Evolutionary conservation across 2,329 filamentous ascomycete species (phyloP), one percentile per base, ranked within the genome.

Genomic region (Epichloe hybrida): DNA sequence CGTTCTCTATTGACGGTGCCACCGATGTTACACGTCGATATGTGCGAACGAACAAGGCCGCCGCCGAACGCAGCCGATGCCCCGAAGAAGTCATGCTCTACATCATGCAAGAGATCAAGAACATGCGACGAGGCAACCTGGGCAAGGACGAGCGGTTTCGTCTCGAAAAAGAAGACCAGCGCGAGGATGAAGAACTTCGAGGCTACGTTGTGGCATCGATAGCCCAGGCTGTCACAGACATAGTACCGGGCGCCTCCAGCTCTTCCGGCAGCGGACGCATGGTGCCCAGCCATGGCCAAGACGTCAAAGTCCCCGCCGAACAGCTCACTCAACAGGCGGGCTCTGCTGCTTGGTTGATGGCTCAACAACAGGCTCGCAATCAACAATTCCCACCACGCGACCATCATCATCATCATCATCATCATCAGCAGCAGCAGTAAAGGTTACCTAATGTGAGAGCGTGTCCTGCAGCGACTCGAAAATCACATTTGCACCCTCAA

Each of bases 81-180:
- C 81, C 91, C 0, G 93, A 98, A 66, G 86, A 93, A 56, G 91
- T 95, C 5, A 76, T 97, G 54, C 77, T 95, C 15, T 90, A 90
- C 72, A 88, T 96, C 55, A 84, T 93, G 70, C 83, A 90, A 59
- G 93, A 97, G 71, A 93, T 98, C 62, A 87, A 87, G 61, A 80
- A 81, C 55, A 79, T 91, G 61, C 85, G 91, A 61, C 83, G 93
- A 48, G 77, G 81, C 60, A 90, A 94, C 69, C 80, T 95, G 75
- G 75, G 77, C 65, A 95, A 96, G 71, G 83, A 91, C 17, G 84
- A 94, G 60, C 83, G 86, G 53, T 90, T 89, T 68, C 77, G 80
- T 41, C 73, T 93, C 13, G 83, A 90, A 65, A 88, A 87, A 64
- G 87, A 93, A 64, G 87, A 93, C 64, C 76, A 80, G 58, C 75